These are phyloP conservation scores for Eucalyptus tenuipes DNA, from an alignment of 345 rosid genomes.

Conservation along the genomic window DNA sequence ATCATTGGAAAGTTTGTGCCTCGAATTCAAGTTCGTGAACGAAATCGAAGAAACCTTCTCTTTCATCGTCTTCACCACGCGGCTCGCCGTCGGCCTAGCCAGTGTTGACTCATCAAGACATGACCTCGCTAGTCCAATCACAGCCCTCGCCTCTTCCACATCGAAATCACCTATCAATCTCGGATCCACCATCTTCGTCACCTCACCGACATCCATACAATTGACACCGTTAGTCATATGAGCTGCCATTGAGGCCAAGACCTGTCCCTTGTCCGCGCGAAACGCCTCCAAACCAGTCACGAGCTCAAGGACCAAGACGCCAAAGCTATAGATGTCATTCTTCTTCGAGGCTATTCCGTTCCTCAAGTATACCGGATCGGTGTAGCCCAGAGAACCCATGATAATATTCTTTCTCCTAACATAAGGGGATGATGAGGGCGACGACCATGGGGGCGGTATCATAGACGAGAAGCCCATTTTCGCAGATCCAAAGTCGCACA, in stretches of 20 bases:
- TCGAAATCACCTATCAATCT: conserved; percentile 11
- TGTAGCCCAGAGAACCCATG: conserved; percentile 80
- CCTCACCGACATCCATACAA: neutral
- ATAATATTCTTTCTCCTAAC: conserved; percentile 25
- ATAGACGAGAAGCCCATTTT: conserved; percentile 67
- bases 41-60: neutral
- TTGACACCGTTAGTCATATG: neutral
- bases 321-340: conserved; percentile 71
- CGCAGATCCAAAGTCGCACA: conserved; percentile 81
- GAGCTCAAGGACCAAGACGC: conserved; percentile 62
- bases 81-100: conserved; percentile 11
- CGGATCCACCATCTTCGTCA: conserved; percentile 18
- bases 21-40: neutral
- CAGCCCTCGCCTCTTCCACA: conserved; percentile 10
- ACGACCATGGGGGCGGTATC: conserved; percentile 9
- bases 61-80: neutral
- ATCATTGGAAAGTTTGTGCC: neutral
- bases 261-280: conserved; percentile 4
- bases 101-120: conserved; percentile 5
- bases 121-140: conserved; percentile 5
- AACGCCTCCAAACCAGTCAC: conserved; percentile 60
- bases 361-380: conserved; percentile 70
- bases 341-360: conserved; percentile 73
- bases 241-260: conserved; percentile 3
- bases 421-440: neutral